Percentiles rank a stretch among this genome's conserved stretches.
Conservation (phyloP, 2,329 filamentous ascomycete genomes). For the Phyllosticta citribraziliensis region DNA sequence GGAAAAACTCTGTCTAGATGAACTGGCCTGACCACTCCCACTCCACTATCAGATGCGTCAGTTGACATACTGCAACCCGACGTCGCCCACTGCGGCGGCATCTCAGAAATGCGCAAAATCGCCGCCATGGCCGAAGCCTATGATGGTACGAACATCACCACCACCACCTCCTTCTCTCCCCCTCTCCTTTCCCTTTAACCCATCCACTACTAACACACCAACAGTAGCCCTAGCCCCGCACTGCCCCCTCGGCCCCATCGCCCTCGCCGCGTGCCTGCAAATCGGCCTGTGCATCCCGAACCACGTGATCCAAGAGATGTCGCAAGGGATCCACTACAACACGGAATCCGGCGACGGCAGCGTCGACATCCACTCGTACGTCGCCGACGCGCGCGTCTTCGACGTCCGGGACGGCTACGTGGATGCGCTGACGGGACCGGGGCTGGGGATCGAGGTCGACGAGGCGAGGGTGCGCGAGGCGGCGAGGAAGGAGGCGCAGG, state of each 20-base stretch:
- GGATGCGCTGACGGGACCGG: slow-evolving; percentile 47
- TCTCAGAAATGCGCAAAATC: slow-evolving; percentile 60
- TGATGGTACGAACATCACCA: slow-evolving; percentile 34
- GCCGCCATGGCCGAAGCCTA: slow-evolving; percentile 64
- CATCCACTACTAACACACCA: too few relatives aligned
- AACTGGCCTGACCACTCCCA: not conserved
- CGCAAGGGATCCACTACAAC: slow-evolving; percentile 71
- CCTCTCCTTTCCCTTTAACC: too few relatives aligned
- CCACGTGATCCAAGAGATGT: slow-evolving; percentile 71
- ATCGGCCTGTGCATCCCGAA: slow-evolving; percentile 50
- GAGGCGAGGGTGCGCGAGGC: slow-evolving; percentile 56
- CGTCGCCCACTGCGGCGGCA: slow-evolving; percentile 61
- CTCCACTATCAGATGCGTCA: slow-evolving; percentile 33
- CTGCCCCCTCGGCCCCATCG: slow-evolving; percentile 63
- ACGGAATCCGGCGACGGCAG: slow-evolving; percentile 17
- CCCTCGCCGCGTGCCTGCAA: slow-evolving; percentile 61
- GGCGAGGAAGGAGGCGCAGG: slow-evolving; percentile 43
- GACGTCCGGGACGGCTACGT: slow-evolving; percentile 58
- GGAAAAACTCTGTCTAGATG: not conserved
- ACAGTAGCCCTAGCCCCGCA: slow-evolving; percentile 61
- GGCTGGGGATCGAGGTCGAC: slow-evolving; percentile 59
- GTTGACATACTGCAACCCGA: slow-evolving; percentile 68
- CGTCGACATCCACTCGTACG: slow-evolving; percentile 46
- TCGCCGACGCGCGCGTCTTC: slow-evolving; percentile 55
- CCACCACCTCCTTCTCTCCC: too few relatives aligned